phyloP scores from a whole-genome alignment of 352 stramenopile genomes.

The Aphanomyces astaci region DNA sequence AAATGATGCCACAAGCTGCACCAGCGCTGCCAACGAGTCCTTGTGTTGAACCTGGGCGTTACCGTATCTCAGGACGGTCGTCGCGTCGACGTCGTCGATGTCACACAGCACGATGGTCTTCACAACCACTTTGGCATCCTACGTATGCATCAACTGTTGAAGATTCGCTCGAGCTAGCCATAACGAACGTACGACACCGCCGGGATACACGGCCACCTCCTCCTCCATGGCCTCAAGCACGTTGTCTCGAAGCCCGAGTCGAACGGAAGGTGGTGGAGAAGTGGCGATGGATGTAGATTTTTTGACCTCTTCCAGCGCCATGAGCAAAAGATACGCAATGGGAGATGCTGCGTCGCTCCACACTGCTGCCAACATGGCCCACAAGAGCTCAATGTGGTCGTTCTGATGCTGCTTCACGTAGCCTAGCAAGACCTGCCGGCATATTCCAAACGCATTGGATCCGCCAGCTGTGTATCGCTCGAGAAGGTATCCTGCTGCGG shows the following conservation, averaged over 20 bases:
- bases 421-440: neutral
- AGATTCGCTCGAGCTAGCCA: neutral
- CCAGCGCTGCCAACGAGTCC: neutral
- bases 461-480: neutral
- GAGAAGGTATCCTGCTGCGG: neutral
- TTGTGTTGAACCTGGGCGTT: neutral
- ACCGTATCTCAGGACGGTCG: neutral
- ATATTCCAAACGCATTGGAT: neutral
- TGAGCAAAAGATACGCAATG: neutral
- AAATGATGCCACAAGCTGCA: neutral
- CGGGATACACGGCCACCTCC: neutral
- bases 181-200: neutral
- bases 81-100: neutral
- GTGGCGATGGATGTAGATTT: neutral
- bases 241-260: neutral
- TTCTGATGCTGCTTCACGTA: neutral
- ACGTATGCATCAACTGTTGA: neutral
- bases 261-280: neutral
- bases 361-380: neutral
- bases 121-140: constrained; percentile 17
- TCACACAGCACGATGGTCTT: neutral
- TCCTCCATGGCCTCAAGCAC: neutral
- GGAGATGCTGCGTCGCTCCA: neutral
- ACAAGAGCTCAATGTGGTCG: neutral
- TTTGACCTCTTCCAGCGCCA: neutral